Evolutionary conservation across 257 asterid species (phyloP).

Genomic region (Solanum appendiculatum): DNA sequence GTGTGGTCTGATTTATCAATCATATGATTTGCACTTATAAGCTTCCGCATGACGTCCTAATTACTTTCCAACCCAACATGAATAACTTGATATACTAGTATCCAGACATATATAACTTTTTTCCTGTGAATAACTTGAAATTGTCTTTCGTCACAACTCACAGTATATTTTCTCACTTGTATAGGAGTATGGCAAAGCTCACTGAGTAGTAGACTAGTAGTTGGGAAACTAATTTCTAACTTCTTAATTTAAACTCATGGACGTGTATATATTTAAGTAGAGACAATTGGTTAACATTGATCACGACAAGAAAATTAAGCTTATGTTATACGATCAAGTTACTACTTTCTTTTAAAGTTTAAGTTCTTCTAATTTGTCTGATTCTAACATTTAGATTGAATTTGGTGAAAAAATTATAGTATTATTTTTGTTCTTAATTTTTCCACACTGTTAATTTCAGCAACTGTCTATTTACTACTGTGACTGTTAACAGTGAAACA

Average conservation of each 20-base stretch:
- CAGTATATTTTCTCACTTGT: background rate
- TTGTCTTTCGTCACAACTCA: background rate
- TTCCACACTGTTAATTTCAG: slow-evolving; percentile 17
- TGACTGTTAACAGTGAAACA: background rate
- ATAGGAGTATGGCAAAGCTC: background rate
- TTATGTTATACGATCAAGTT: background rate
- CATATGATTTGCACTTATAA: too few relatives aligned
- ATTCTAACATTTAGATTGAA: slow-evolving; percentile 6
- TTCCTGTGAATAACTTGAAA: background rate
- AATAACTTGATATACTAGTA: too few relatives aligned
- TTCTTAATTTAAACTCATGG: background rate
- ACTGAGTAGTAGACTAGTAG: background rate
- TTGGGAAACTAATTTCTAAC: background rate
- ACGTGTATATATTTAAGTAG: background rate
- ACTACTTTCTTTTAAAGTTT: background rate
- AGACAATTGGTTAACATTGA: background rate
- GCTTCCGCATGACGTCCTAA: too few relatives aligned
- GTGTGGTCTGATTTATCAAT: too few relatives aligned
- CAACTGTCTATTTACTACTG: slow-evolving; percentile 2
- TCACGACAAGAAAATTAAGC: background rate
- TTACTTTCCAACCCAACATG: too few relatives aligned
- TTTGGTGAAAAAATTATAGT: background rate
- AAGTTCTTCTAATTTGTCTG: slow-evolving; percentile 6
- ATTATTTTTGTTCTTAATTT: slow-evolving; percentile 9
- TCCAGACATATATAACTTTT: background rate